Base-by-base conservation (phyloP, 192 early-diverging fungal species). In the Gigaspora rosea region DNA sequence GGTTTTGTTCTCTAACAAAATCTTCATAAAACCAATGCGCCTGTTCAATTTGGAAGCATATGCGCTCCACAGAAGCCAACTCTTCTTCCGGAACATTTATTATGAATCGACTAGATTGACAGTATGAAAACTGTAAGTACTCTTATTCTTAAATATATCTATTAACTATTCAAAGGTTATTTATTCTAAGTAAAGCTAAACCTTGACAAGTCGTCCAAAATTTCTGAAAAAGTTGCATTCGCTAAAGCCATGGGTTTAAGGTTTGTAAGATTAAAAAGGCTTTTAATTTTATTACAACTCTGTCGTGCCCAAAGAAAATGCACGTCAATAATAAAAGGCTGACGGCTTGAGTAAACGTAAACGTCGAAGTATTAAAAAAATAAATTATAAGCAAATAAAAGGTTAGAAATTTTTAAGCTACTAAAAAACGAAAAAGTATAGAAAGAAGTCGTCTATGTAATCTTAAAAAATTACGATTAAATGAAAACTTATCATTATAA, bases 11-110 rank as follows among this genome's bases (percentile, higher is more conserved):
- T 70, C 96, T 89, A n/a, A 96, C 89, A 89, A 98, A 97, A 83
- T 99, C 97, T 79, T 96, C 95, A 84, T 98, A 99, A 83, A 94
- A 98, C 97, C 97, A 99, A 80, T 97, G 95, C 10, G 97, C 97
- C 82, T 95, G 95, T 81, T 99, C 97, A 47, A 99, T 97, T 84
- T 99, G 97, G 79, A 99, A 99, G 75, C 94, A 97, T 71, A 99
- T 95, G 12, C 97, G 87, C 76, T 95, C 95, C n/a, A 98, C 90
- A n/a, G 94, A 93, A 10, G 91, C 80, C 12, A 97, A 85, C 84
- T 99, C 97, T 82, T 95, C 96, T 49, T 96, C 91, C 10, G 97
- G 97, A 8, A 99, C 92, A 82, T 99, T 99, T 83, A 99, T 96
- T 75, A 99, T 97, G 86, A 99, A 99, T n/a, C 97, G 96, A 83